These are phyloP conservation scores for Fomitopsis betulina DNA, from an alignment of 1,284 basidiomycete species.

Conservation along the genomic window DNA sequence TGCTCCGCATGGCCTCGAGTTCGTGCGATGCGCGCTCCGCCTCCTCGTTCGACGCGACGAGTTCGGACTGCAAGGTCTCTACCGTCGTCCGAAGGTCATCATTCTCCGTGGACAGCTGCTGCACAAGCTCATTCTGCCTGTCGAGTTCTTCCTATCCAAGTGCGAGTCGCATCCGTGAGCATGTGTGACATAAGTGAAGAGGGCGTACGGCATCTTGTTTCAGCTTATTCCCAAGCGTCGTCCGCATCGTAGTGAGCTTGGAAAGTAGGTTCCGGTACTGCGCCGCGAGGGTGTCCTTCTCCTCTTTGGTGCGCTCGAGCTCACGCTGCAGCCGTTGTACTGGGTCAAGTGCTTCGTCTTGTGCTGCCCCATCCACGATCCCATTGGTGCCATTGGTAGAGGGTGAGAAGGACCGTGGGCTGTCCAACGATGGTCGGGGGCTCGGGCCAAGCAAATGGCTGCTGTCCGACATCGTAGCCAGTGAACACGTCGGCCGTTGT, in stretches of 20 bases:
- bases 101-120: constrained; percentile 71
- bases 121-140: constrained; percentile 78
- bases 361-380: constrained; percentile 15
- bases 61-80: constrained; percentile 74
- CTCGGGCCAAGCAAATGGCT: background rate
- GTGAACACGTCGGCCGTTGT: background rate
- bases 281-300: constrained; percentile 80
- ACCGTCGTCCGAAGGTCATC: constrained; percentile 68
- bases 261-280: constrained; percentile 87
- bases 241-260: constrained; percentile 92
- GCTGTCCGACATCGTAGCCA: background rate
- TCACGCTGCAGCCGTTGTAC: constrained; percentile 52
- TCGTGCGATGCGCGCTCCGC: constrained; percentile 65
- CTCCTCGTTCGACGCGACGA: constrained; percentile 72
- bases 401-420: constrained; percentile 22
- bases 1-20: constrained; percentile 61
- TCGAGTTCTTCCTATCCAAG: constrained; percentile 88
- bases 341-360: constrained; percentile 35
- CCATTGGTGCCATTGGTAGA: constrained; percentile 26
- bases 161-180: constrained; percentile 19
- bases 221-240: constrained; percentile 90
- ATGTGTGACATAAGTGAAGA: constrained; percentile 8
- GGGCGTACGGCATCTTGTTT: constrained; percentile 90
- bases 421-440: constrained; percentile 24
- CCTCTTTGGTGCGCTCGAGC: constrained; percentile 59